Evolutionary conservation across 805 yeast species (phyloP).

Genomic region (baker's yeast (Saccharomyces cerevisiae)): DNA sequence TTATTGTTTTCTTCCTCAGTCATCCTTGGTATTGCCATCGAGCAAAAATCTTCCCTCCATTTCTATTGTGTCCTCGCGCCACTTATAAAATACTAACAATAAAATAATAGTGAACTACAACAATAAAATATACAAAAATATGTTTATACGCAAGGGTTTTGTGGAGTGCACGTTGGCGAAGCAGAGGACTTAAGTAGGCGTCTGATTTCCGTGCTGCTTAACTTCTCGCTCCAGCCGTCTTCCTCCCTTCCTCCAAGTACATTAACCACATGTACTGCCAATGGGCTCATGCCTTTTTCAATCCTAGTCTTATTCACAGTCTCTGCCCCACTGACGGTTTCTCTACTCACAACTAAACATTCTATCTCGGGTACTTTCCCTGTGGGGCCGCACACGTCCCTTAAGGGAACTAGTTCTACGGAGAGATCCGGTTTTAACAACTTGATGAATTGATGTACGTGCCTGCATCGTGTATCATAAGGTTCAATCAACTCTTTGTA

Average conservation of each 20-base stretch:
- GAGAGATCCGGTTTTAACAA: slow-evolving; percentile 39
- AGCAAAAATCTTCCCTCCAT: slow-evolving; percentile 22
- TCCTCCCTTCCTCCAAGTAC: slow-evolving; percentile 59
- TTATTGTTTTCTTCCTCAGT: background rate
- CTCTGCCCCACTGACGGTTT: slow-evolving; percentile 68
- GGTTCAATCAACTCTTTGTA: slow-evolving; percentile 57
- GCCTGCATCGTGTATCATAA: slow-evolving; percentile 41
- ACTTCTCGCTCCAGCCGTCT: slow-evolving; percentile 56
- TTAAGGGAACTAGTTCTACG: slow-evolving; percentile 52
- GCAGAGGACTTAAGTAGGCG: background rate
- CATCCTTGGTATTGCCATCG: slow-evolving; percentile 5
- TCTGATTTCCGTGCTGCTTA: slow-evolving; percentile 80
- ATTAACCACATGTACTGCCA: slow-evolving; percentile 47
- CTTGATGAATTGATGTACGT: slow-evolving; percentile 43
- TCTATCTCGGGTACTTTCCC: slow-evolving; percentile 66
- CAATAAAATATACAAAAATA: background rate
- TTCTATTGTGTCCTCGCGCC: background rate
- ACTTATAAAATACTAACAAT: background rate
- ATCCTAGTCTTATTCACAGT: slow-evolving; percentile 59
- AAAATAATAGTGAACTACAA: background rate
- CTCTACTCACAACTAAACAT: slow-evolving; percentile 72
- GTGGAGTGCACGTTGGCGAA: slow-evolving; percentile 6
- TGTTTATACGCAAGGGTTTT: background rate
- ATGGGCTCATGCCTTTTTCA: slow-evolving; percentile 43
- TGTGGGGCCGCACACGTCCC: slow-evolving; percentile 92